Conservation (phyloP, 2,329 filamentous ascomycete genomes). For the Aspergillus nomiae region DNA sequence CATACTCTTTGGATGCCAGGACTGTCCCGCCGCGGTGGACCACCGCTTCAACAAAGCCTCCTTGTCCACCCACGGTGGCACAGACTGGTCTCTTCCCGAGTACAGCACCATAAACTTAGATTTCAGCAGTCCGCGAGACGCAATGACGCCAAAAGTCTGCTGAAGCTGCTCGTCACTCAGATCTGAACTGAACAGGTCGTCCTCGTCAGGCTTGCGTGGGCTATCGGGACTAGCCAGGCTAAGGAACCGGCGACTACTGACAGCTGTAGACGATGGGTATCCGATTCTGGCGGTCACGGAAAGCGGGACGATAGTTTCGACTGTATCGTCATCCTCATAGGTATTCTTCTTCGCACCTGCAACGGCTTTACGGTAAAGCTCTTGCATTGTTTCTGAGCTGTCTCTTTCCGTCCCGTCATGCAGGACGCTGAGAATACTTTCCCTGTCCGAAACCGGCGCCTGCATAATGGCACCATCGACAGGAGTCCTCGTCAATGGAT, state of each 20-base stretch:
- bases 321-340: background rate
- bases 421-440: conserved; percentile 4
- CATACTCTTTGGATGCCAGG: conserved; percentile 51
- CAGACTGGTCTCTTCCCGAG: conserved; percentile 48
- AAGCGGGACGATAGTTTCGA: conserved; percentile 4
- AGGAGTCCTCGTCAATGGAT: background rate
- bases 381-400: conserved; percentile 3
- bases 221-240: conserved; percentile 55
- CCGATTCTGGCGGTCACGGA: conserved; percentile 7
- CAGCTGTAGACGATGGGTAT: conserved; percentile 39
- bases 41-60: conserved; percentile 43
- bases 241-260: conserved; percentile 60
- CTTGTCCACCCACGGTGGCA: conserved; percentile 49
- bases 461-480: conserved; percentile 11
- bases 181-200: conserved; percentile 83
- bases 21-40: conserved; percentile 33
- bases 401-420: conserved; percentile 6
- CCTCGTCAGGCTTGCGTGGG: conserved; percentile 64
- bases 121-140: conserved; percentile 35
- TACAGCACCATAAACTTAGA: conserved; percentile 45
- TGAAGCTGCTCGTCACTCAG: conserved; percentile 60
- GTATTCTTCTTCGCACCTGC: background rate
- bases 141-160: conserved; percentile 62
- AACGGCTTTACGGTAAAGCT: background rate
- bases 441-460: conserved; percentile 7